Conservation (phyloP, 2,329 filamentous ascomycete species). For the Coniochaeta hoffmannii region DNA sequence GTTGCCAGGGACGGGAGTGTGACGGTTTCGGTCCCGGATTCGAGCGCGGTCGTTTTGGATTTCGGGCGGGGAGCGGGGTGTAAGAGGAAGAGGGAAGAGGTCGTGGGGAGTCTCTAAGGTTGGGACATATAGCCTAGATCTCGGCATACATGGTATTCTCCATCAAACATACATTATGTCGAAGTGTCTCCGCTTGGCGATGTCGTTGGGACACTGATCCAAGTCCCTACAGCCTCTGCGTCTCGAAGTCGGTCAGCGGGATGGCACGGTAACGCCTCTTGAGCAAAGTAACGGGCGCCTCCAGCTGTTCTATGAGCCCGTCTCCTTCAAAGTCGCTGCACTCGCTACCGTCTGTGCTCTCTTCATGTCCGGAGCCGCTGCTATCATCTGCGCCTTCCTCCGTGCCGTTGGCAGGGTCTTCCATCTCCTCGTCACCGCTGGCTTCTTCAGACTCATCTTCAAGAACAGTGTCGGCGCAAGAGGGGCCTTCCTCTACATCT, state of each 20-base stretch:
- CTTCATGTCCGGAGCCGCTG: too few species aligned
- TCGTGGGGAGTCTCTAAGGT: not conserved
- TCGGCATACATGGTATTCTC: too few species aligned
- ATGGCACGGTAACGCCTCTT: not conserved
- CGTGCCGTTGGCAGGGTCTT: not conserved
- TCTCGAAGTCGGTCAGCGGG: not conserved
- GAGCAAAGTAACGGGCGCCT: not conserved
- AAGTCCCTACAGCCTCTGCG: too few species aligned
- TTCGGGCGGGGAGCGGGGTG: slow-evolving; percentile 11
- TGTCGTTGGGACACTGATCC: too few species aligned
- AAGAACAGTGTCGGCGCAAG: not conserved
- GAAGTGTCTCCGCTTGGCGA: too few species aligned
- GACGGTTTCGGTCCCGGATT: slow-evolving; percentile 28
- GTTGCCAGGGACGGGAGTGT: slow-evolving; percentile 19
- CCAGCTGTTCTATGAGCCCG: not conserved
- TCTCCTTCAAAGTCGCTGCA: not conserved
- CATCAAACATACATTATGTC: too few species aligned
- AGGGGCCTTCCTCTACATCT: not conserved
- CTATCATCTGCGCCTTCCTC: too few species aligned
- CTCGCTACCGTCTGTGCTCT: not conserved
- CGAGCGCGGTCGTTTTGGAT: slow-evolving; percentile 31
- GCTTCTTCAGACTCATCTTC: not conserved
- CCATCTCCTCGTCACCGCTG: not conserved
- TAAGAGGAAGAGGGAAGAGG: not conserved
- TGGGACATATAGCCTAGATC: not conserved